Percentiles rank a stretch among this genome's conserved stretches.
Conservation (phyloP, 305 asterid species). For the Fraxinus albicans region DNA sequence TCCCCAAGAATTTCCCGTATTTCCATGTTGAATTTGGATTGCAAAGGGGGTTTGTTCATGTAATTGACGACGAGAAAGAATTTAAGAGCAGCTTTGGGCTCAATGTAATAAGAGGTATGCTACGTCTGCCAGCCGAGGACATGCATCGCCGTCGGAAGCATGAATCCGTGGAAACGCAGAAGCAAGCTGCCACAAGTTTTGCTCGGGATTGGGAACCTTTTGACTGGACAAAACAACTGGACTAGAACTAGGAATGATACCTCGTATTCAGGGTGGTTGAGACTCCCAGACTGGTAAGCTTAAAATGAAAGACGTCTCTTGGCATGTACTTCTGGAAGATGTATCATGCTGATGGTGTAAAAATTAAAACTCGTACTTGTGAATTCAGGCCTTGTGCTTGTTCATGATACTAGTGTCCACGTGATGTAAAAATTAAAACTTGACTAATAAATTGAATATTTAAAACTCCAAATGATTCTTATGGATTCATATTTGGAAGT, state of each 20-base stretch:
- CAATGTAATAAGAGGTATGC: conserved; percentile 81
- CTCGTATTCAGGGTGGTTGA: too few species aligned
- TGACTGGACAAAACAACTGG: conserved; percentile 87
- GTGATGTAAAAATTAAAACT: neutral
- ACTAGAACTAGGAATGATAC: neutral
- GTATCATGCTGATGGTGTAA: neutral
- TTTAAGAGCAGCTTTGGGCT: conserved; percentile 80
- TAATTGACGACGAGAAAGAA: conserved; percentile 75
- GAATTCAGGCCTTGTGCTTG: too few species aligned
- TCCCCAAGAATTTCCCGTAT: conserved; percentile 84
- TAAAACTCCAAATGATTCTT: too few species aligned
- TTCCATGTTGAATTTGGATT: conserved; percentile 90
- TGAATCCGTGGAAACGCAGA: conserved; percentile 63
- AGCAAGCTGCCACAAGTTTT: conserved; percentile 63
- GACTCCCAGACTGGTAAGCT: too few species aligned
- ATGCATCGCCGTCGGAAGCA: conserved; percentile 71
- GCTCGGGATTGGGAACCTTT: conserved; percentile 72
- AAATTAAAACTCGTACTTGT: too few species aligned
- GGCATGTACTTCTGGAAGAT: neutral
- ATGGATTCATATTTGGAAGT: too few species aligned
- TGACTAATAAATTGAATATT: too few species aligned
- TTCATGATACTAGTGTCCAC: too few species aligned
- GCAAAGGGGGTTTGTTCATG: conserved; percentile 83
- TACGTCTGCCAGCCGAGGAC: conserved; percentile 79
- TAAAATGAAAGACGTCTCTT: too few species aligned